Base-by-base conservation (phyloP, 352 stramenopile genomes). In the Aphanomyces cochlioides region DNA sequence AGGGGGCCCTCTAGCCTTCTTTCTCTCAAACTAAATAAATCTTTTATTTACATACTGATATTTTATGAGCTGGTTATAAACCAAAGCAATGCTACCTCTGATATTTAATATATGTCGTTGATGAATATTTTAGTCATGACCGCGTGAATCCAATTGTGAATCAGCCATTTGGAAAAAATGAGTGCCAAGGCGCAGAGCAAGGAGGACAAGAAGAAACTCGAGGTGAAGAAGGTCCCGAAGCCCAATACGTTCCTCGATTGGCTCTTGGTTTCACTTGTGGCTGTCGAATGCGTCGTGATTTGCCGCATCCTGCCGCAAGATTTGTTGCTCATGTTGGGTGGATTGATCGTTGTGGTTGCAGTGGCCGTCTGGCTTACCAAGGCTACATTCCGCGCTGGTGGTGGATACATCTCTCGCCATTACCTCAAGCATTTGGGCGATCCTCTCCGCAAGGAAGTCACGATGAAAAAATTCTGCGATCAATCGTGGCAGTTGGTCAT, bases 401-500 rank as follows among this genome's bases (percentile, higher is more conserved):
- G 87, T 50, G 43, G 43, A 12, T 50, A 50, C 43, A 50, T 50
- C 17, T 50, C 43, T 65, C 80, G 82, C 69, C 90, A 76, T 2
- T 90, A 89, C 72, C 74, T 94, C 66, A 73, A 92, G 75, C 84
- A 93, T 77, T 72, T 93, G 19, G 82, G 84, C 6, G 82, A 96
- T 69, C 88, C 88, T 43, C 76, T 96, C 17, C 85, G 84, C 74
- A 95, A 94, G 74, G 54, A 77, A 28, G 73, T 92, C 71, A 84
- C 87, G 40, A 90, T 93, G 83, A 91, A 92, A 73, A 96, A 96
- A 74, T 96, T 88, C 81, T 89, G 79, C 48, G 87, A 95, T 67
- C 88, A 96, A 81, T 92, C 85, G 34, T 96, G 88, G 88, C 88
- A 95, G 72, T 75, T 95, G 34, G 81, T 71, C 48, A 90, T 95